phyloP scores from a whole-genome alignment of 108 stramenopile species.

The Fragilariopsis cylindrus region DNA sequence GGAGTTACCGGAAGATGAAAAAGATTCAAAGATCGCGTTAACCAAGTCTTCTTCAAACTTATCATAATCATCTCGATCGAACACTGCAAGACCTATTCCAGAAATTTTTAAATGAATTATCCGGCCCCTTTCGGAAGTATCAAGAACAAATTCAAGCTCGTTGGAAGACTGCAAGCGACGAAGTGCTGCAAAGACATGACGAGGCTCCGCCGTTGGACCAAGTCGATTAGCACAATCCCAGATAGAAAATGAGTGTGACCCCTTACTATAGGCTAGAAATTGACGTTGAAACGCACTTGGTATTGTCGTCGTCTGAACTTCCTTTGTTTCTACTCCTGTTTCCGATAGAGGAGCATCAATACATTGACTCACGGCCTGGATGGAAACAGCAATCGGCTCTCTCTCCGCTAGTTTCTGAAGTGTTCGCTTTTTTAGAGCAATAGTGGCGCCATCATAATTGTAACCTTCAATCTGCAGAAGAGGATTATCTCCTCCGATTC shows the following conservation, averaged over 20 bases:
- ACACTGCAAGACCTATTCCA: slow-evolving; percentile 43
- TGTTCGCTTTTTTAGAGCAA: slow-evolving; percentile 67
- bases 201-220: slow-evolving; percentile 71
- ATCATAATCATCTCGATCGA: slow-evolving; percentile 29
- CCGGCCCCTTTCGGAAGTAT: slow-evolving; percentile 47
- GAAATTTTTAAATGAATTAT: slow-evolving; percentile 58
- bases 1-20: slow-evolving; percentile 49
- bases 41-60: slow-evolving; percentile 20
- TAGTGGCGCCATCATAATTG: slow-evolving; percentile 58
- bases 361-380: slow-evolving; percentile 53
- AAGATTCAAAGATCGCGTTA: slow-evolving; percentile 34
- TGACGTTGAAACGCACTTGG: slow-evolving; percentile 29
- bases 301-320: not conserved
- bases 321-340: slow-evolving; percentile 25
- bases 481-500: slow-evolving; percentile 41
- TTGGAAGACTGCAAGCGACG: slow-evolving; percentile 65
- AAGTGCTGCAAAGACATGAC: slow-evolving; percentile 87
- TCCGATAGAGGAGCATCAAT: slow-evolving; percentile 31
- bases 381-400: slow-evolving; percentile 59
- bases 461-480: slow-evolving; percentile 72
- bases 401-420: slow-evolving; percentile 63
- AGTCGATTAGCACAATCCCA: slow-evolving; percentile 60
- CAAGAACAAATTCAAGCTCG: slow-evolving; percentile 75
- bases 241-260: slow-evolving; percentile 75
- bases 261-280: slow-evolving; percentile 73